Percentiles rank a stretch among this genome's conserved stretches.
Conservation (phyloP, 2,329 filamentous ascomycete genomes). For the Penicillium nordicum region DNA sequence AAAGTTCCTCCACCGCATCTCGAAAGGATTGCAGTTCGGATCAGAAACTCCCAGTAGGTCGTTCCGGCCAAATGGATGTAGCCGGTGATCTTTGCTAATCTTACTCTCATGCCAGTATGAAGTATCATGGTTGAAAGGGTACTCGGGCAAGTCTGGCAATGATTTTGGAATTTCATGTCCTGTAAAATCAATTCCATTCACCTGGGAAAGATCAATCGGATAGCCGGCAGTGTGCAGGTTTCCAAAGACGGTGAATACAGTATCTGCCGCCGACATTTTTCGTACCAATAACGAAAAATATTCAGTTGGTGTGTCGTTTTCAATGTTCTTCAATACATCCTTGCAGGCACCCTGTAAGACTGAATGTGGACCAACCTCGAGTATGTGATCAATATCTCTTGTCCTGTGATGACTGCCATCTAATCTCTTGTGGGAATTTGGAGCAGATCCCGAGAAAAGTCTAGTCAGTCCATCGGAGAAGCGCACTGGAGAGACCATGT, state of each 20-base stretch:
- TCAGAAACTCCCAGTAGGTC: slow-evolving; percentile 10
- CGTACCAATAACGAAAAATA: neutral
- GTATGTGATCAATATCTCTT: slow-evolving; percentile 2
- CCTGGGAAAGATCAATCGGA: neutral
- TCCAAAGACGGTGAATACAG: neutral
- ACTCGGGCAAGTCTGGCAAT: slow-evolving; percentile 32
- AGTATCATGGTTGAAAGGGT: slow-evolving; percentile 38
- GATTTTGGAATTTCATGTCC: neutral
- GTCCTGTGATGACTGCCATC: neutral
- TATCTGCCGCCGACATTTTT: neutral
- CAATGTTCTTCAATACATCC: neutral
- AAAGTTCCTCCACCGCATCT: slow-evolving; percentile 43
- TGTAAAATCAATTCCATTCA: neutral
- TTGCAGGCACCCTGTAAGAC: slow-evolving; percentile 12
- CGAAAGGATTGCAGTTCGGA: slow-evolving; percentile 10
- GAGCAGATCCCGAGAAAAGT: neutral
- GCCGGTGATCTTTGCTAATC: slow-evolving; percentile 17
- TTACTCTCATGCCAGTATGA: slow-evolving; percentile 35
- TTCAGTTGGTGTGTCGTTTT: neutral
- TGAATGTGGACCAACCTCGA: slow-evolving; percentile 26
- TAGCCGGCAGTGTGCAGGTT: neutral
- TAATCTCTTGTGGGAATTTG: neutral
- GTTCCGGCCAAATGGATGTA: slow-evolving; percentile 1
- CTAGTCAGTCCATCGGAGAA: slow-evolving; percentile 11
- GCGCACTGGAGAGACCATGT: slow-evolving; percentile 14